phyloP scores from a whole-genome alignment of 2,329 filamentous ascomycete species.

The Didymellaceae sp. region DNA sequence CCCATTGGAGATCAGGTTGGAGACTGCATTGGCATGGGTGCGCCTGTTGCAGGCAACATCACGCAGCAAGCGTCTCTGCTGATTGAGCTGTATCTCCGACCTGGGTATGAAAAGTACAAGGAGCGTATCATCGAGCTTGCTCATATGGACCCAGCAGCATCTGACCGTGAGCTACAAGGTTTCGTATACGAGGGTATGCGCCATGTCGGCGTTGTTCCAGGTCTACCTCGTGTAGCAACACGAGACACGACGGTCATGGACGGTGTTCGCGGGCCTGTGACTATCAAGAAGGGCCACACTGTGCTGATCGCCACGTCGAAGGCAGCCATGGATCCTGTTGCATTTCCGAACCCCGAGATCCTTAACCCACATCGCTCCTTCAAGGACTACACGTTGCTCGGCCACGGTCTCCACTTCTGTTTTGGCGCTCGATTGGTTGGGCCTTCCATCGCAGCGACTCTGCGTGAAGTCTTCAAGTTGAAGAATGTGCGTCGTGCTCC shows the following conservation, averaged over 20 bases:
- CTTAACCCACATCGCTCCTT: slow-evolving; percentile 48
- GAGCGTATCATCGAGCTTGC: slow-evolving; percentile 59
- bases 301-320: slow-evolving; percentile 52
- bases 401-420: slow-evolving; percentile 44
- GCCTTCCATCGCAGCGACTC: slow-evolving; percentile 36
- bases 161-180: slow-evolving; percentile 65
- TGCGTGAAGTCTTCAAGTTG: slow-evolving; percentile 44
- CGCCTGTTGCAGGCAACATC: slow-evolving; percentile 59
- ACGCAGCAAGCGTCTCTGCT: slow-evolving; percentile 62
- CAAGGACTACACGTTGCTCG: slow-evolving; percentile 42
- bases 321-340: slow-evolving; percentile 42
- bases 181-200: slow-evolving; percentile 64
- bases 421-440: slow-evolving; percentile 42
- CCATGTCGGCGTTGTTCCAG: slow-evolving; percentile 59
- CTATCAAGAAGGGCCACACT: slow-evolving; percentile 50
- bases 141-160: slow-evolving; percentile 51
- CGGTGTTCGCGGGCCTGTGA: slow-evolving; percentile 55
- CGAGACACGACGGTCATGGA: slow-evolving; percentile 57
- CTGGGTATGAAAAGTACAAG: slow-evolving; percentile 59
- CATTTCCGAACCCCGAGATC: slow-evolving; percentile 42
- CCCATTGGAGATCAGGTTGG: slow-evolving; percentile 57
- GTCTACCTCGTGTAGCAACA: slow-evolving; percentile 59
- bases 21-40: slow-evolving; percentile 58
- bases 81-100: slow-evolving; percentile 60
- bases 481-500: slow-evolving; percentile 42